Conservation (phyloP, 495 filamentous ascomycete genomes). For the Daldinia grandis region DNA sequence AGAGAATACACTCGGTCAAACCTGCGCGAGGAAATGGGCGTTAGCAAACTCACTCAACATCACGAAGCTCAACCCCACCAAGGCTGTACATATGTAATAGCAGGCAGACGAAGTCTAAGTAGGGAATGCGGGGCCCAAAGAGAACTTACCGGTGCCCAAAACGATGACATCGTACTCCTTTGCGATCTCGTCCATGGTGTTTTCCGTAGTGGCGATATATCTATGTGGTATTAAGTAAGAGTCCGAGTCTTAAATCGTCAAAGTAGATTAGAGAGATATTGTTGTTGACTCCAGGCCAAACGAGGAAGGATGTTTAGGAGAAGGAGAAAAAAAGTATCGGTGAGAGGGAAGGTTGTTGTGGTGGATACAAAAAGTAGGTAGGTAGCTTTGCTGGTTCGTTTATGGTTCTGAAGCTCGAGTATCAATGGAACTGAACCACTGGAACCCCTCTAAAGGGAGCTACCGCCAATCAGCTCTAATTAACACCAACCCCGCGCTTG, state of each 20-base stretch:
- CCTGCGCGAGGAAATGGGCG: slow-evolving; percentile 59
- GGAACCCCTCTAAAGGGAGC: slow-evolving; percentile 25
- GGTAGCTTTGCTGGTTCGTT: slow-evolving; percentile 10
- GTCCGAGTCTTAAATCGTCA: slow-evolving; percentile 1
- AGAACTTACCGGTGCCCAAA: slow-evolving; percentile 84
- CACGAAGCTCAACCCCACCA: slow-evolving; percentile 21
- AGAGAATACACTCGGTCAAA: slow-evolving; percentile 97
- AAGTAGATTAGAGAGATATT: slow-evolving; percentile 1
- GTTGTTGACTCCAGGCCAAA: slow-evolving; percentile 42
- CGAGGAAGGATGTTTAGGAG: slow-evolving; percentile 22
- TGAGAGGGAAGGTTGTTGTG: slow-evolving; percentile 36
- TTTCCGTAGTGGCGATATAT: slow-evolving; percentile 20
- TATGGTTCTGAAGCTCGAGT: slow-evolving; percentile 31
- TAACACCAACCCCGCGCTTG: slow-evolving; percentile 32
- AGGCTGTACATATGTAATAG: neutral
- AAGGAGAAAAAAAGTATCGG: slow-evolving; percentile 38
- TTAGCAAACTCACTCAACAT: slow-evolving; percentile 15
- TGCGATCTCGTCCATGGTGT: slow-evolving; percentile 92
- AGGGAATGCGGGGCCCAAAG: slow-evolving; percentile 50
- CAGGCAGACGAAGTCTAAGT: slow-evolving; percentile 12
- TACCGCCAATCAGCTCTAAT: slow-evolving; percentile 28
- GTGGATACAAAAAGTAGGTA: slow-evolving; percentile 36
- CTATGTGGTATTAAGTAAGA: slow-evolving; percentile 9
- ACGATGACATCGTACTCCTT: slow-evolving; percentile 98
- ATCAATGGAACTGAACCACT: slow-evolving; percentile 20